Evolutionary conservation across 2,329 filamentous ascomycete genomes (phyloP).

Genomic region (Botrytis galanthina): DNA sequence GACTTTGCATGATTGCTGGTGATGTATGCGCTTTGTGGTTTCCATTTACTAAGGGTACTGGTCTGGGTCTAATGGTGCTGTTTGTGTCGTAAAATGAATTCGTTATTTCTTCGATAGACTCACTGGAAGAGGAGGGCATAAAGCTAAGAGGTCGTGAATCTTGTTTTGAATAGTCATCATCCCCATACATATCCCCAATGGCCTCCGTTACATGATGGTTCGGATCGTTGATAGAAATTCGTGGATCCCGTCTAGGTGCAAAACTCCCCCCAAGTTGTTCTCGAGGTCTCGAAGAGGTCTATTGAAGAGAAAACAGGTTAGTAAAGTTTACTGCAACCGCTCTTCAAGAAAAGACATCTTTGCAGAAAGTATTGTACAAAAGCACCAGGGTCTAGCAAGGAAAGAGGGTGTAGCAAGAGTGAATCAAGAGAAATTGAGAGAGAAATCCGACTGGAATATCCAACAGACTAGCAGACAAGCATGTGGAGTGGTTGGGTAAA

Average conservation of each 20-base stretch:
- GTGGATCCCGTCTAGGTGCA: slow-evolving; percentile 36
- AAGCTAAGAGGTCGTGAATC: slow-evolving; percentile 61
- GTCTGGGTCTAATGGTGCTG: slow-evolving; percentile 26
- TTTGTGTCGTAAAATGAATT: slow-evolving; percentile 33
- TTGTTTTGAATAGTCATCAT: slow-evolving; percentile 51
- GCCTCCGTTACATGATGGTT: slow-evolving; percentile 74
- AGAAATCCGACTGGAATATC: neutral
- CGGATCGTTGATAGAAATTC: slow-evolving; percentile 59
- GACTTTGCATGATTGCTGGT: slow-evolving; percentile 36
- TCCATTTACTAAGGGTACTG: slow-evolving; percentile 33
- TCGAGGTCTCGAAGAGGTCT: slow-evolving; percentile 40
- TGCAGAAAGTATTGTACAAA: neutral
- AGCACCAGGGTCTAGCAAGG: neutral
- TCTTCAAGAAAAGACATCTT: neutral
- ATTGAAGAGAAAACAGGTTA: slow-evolving; percentile 28
- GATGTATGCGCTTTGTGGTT: slow-evolving; percentile 36
- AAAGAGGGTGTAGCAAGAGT: neutral
- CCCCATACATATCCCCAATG: slow-evolving; percentile 71
- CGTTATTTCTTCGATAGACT: slow-evolving; percentile 40
- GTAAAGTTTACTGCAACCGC: slow-evolving; percentile 19
- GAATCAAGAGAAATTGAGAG: neutral
- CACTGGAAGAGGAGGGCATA: slow-evolving; percentile 44
- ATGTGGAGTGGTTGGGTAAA: neutral
- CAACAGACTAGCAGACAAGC: slow-evolving; percentile 1
- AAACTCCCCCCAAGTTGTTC: slow-evolving; percentile 40